Conservation (phyloP, 768 basidiomycete species). For the Amanita muscaria region DNA sequence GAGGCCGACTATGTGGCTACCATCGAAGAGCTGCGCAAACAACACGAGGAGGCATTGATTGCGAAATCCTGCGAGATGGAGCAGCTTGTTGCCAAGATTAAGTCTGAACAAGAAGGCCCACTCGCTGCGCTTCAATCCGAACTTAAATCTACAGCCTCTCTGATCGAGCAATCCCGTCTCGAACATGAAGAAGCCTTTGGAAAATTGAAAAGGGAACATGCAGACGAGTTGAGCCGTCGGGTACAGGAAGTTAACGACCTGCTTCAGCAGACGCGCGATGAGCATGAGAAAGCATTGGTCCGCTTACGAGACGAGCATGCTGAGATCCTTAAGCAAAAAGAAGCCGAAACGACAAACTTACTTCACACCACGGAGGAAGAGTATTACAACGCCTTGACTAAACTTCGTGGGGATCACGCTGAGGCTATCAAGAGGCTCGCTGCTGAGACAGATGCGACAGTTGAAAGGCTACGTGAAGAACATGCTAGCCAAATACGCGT, state of each 20-base stretch:
- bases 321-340: constrained; percentile 48
- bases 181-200: constrained; percentile 57
- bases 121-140: constrained; percentile 33
- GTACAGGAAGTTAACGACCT: constrained; percentile 45
- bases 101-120: constrained; percentile 38
- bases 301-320: constrained; percentile 47
- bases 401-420: constrained; percentile 65
- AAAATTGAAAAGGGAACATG: constrained; percentile 45
- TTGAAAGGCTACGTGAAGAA: constrained; percentile 71
- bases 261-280: constrained; percentile 38
- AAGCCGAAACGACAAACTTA: constrained; percentile 45
- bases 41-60: constrained; percentile 36
- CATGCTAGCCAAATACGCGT: constrained; percentile 67
- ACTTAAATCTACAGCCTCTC: constrained; percentile 31
- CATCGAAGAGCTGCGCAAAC: constrained; percentile 40
- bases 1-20: constrained; percentile 41
- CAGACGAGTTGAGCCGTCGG: constrained; percentile 42
- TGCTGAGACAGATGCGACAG: constrained; percentile 46
- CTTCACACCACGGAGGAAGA: constrained; percentile 70
- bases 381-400: constrained; percentile 73
- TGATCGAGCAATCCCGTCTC: constrained; percentile 39
- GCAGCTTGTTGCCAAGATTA: constrained; percentile 36
- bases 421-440: constrained; percentile 54
- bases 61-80: constrained; percentile 35
- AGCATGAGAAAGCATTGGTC: constrained; percentile 44